A percentile compares a stretch with the other conserved stretches of the same genome.
These are phyloP conservation scores for Colletotrichum liriopes DNA, from an alignment of 2,329 filamentous ascomycete species.

Conservation along the genomic window DNA sequence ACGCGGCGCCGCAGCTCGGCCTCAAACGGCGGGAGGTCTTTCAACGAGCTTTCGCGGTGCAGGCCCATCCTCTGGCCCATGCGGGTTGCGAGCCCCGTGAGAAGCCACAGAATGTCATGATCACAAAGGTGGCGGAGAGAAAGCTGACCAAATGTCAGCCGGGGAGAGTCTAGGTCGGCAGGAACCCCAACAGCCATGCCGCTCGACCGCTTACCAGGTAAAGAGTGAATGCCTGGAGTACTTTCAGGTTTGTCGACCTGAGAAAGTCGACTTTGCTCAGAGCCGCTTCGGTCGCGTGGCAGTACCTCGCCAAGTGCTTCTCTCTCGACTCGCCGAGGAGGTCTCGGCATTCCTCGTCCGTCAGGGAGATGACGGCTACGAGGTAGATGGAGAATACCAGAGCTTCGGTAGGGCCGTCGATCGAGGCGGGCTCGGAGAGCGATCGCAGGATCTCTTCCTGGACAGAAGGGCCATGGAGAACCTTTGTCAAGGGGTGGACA, in stretches of 20 bases:
- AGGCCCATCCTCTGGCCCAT: conserved; percentile 79
- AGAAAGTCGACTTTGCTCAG: conserved; percentile 71
- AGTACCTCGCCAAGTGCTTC: conserved; percentile 65
- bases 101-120: conserved; percentile 71
- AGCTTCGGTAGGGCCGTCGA: conserved; percentile 65
- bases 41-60: conserved; percentile 71
- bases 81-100: conserved; percentile 74
- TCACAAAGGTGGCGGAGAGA: conserved; percentile 72
- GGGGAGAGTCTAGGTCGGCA: too few species aligned
- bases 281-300: conserved; percentile 64
- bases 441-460: conserved; percentile 56
- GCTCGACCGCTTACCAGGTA: conserved; percentile 63
- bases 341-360: conserved; percentile 68
- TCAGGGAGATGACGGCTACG: conserved; percentile 70
- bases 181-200: too few species aligned
- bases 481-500: conserved; percentile 81
- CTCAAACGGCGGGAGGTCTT: conserved; percentile 73
- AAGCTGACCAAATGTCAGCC: conserved; percentile 56
- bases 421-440: conserved; percentile 13
- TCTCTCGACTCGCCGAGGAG: conserved; percentile 65
- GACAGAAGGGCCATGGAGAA: conserved; percentile 79
- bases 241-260: conserved; percentile 69
- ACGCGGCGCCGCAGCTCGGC: conserved; percentile 76
- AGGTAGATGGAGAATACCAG: conserved; percentile 76
- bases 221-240: conserved; percentile 71